Percentiles rank a stretch among this genome's conserved stretches.
These are phyloP conservation scores for Neurospora cerealis DNA, from an alignment of 495 filamentous ascomycete species.

Conservation along the genomic window DNA sequence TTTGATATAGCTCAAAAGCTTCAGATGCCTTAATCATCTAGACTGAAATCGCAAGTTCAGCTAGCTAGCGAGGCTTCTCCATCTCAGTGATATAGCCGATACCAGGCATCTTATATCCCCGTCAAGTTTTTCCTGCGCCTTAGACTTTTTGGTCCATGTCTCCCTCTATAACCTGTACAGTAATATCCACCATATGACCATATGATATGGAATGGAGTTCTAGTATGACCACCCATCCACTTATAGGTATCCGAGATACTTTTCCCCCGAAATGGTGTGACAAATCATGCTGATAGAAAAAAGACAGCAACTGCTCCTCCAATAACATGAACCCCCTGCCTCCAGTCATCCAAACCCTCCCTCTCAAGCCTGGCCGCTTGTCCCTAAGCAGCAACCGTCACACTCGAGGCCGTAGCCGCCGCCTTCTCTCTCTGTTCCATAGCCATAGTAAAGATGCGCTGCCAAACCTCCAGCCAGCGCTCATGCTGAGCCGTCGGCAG, in stretches of 20 bases:
- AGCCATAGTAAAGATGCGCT: slow-evolving; percentile 35
- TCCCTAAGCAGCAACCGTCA: not conserved
- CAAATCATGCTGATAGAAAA: not conserved
- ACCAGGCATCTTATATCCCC: not conserved
- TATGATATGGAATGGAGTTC: not conserved
- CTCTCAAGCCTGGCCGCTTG: not conserved
- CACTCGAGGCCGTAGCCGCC: not conserved
- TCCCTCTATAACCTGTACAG: not conserved
- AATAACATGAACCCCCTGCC: not conserved
- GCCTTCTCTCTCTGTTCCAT: slow-evolving; percentile 18
- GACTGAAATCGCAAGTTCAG: not conserved
- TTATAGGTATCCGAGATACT: not conserved
- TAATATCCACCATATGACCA: not conserved
- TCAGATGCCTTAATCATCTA: not conserved
- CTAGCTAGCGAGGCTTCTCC: not conserved
- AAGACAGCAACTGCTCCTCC: not conserved
- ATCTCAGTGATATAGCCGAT: not conserved
- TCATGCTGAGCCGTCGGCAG: slow-evolving; percentile 56
- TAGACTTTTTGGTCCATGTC: not conserved
- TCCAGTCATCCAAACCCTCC: not conserved
- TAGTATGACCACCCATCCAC: not conserved
- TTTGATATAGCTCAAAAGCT: not conserved
- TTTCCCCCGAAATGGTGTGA: not conserved
- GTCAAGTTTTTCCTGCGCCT: not conserved
- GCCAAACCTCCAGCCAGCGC: slow-evolving; percentile 65